phyloP scores from a whole-genome alignment of 116 monocot genomes.

The Cymodocea nodosa region DNA sequence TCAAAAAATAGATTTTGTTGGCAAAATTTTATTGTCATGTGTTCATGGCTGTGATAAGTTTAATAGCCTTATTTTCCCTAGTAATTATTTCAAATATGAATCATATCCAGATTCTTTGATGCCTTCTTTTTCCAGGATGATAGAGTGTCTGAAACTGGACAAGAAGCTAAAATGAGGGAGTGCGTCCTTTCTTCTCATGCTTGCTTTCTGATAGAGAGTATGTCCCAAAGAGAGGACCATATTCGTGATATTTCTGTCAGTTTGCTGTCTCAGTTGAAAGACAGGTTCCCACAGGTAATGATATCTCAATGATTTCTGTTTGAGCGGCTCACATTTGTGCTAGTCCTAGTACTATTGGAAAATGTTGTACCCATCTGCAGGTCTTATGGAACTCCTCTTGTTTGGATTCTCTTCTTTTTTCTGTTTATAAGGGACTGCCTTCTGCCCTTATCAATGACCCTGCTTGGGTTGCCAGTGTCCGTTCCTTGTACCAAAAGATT shows the following conservation, averaged over 20 bases:
- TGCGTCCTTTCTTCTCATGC: conserved; percentile 76
- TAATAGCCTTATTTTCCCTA: not conserved
- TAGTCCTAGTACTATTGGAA: not conserved
- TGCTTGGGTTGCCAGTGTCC: conserved; percentile 77
- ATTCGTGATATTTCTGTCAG: conserved; percentile 76
- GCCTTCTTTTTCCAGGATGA: conserved; percentile 47
- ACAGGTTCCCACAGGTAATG: conserved; percentile 79
- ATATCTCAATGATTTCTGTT: not conserved
- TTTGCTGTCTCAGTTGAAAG: conserved; percentile 78
- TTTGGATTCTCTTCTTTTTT: conserved; percentile 83
- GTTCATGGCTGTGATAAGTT: no score
- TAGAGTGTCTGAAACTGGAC: conserved; percentile 74
- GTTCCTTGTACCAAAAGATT: conserved; percentile 80
- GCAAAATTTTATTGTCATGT: no score
- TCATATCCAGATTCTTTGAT: not conserved
- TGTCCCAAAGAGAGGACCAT: conserved; percentile 95
- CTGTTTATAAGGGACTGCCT: conserved; percentile 77
- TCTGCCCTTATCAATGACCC: conserved; percentile 85
- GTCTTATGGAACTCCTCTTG: conserved; percentile 90
- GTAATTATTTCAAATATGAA: not conserved
- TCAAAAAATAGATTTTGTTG: not conserved
- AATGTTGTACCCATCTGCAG: conserved; percentile 24
- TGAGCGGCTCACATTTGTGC: not conserved
- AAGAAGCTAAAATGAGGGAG: conserved; percentile 68
- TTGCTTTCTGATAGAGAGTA: conserved; percentile 90